phyloP scores from a whole-genome alignment of 2,329 filamentous ascomycete species.

The Cadophora gregata region DNA sequence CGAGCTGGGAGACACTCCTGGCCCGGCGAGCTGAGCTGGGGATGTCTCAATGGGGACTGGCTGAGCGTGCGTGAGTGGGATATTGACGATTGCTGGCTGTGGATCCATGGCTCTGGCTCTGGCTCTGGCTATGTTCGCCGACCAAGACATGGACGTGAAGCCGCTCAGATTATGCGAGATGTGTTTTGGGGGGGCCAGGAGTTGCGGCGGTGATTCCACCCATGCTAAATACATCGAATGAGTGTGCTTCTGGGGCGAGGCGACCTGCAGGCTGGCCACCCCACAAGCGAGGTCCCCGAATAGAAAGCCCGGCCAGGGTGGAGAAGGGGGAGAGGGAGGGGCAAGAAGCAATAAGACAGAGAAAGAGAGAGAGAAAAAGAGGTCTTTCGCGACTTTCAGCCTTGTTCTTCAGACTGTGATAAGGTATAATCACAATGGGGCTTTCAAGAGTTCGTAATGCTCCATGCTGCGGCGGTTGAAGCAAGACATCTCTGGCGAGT shows the following conservation, averaged over 20 bases:
- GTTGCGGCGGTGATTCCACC: constrained; percentile 23
- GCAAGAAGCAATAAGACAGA: too few species aligned
- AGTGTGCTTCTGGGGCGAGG: constrained; percentile 11
- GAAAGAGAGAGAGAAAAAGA: too few species aligned
- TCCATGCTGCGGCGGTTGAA: background rate
- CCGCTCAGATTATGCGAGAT: constrained; percentile 27
- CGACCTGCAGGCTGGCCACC: background rate
- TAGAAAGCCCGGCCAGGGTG: background rate
- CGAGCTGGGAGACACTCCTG: constrained; percentile 25
- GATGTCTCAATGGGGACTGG: constrained; percentile 3
- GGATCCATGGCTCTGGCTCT: constrained; percentile 25
- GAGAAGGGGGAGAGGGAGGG: too few species aligned
- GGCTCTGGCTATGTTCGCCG: constrained; percentile 29
- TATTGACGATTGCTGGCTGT: constrained; percentile 3
- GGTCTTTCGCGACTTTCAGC: too few species aligned
- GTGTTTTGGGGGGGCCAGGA: constrained; percentile 9
- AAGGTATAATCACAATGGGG: background rate
- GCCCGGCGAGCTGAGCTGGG: background rate
- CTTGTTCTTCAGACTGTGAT: background rate
- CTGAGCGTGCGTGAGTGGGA: background rate
- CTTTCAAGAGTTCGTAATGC: background rate
- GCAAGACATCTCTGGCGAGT: background rate
- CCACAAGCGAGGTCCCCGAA: constrained; percentile 24
- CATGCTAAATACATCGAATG: constrained; percentile 26
- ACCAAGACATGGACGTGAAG: constrained; percentile 32